These are phyloP conservation scores for Hordeum marinum DNA, from an alignment of 176 grass and related monocot species.

Conservation along the genomic window DNA sequence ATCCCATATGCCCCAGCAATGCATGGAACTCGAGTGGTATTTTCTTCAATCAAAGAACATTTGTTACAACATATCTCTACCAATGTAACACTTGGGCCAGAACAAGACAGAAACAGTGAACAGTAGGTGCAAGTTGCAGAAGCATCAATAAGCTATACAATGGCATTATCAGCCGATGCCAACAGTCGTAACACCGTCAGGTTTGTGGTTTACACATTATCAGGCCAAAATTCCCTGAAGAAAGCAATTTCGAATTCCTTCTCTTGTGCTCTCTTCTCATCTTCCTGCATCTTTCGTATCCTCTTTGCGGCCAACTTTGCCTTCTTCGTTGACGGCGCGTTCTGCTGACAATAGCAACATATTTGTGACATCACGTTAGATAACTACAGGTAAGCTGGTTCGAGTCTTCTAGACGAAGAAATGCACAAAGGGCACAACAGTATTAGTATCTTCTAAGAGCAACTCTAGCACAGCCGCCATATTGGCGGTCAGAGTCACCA, in stretches of 20 bases:
- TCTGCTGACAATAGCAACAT: constrained; percentile 1
- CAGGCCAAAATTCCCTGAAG: constrained; percentile 95
- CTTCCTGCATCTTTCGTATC: constrained; percentile 74
- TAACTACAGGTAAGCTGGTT: background rate
- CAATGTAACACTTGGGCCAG: background rate
- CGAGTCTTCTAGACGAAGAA: background rate
- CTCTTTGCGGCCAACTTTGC: constrained; percentile 65
- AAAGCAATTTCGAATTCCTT: constrained; percentile 90
- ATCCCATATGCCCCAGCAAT: too few relatives aligned
- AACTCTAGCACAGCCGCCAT: too few relatives aligned
- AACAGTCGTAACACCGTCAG: background rate
- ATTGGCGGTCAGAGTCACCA: too few relatives aligned
- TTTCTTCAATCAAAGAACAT: too few relatives aligned
- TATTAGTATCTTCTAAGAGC: background rate
- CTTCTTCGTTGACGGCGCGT: constrained; percentile 32
- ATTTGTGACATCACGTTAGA: constrained; percentile 2
- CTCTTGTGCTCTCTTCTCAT: constrained; percentile 77
- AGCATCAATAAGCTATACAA: constrained; percentile 15
- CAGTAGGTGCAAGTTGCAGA: background rate
- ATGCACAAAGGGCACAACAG: background rate
- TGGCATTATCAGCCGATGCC: background rate
- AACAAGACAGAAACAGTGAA: background rate
- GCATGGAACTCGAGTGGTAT: too few relatives aligned
- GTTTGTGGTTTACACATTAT: constrained; percentile 60
- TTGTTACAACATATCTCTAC: too few relatives aligned